Percentiles rank a stretch among this genome's conserved stretches.
These are phyloP conservation scores for Saccharomyces hybrid DNA, from an alignment of 1,139 yeast genomes.

Conservation along the genomic window DNA sequence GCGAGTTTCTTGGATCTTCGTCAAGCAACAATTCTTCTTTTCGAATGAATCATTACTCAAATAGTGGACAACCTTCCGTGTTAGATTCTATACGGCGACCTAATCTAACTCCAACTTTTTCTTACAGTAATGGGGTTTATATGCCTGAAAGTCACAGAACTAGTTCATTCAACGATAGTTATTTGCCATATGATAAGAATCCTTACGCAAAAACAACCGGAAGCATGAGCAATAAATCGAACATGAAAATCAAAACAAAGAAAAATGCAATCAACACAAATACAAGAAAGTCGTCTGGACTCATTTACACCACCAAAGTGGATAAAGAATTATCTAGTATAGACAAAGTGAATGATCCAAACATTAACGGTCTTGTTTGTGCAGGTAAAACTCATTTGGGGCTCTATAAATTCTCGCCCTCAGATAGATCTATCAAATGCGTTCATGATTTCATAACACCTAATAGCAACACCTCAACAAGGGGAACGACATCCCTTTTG, in stretches of 20 bases:
- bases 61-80: slow-evolving; percentile 7
- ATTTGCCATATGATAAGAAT: slow-evolving; percentile 1
- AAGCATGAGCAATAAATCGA: neutral
- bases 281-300: slow-evolving; percentile 17
- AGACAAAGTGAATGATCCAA: slow-evolving; percentile 28
- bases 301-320: slow-evolving; percentile 14
- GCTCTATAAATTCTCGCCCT: slow-evolving; percentile 22
- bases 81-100: slow-evolving; percentile 11
- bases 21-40: slow-evolving; percentile 10
- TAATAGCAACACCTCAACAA: slow-evolving; percentile 6
- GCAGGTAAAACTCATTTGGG: slow-evolving; percentile 32
- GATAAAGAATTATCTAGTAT: slow-evolving; percentile 29
- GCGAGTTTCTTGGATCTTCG: slow-evolving; percentile 9
- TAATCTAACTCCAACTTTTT: slow-evolving; percentile 10
- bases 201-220: neutral
- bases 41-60: slow-evolving; percentile 12
- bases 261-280: neutral
- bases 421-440: slow-evolving; percentile 16
- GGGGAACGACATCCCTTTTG: slow-evolving; percentile 7
- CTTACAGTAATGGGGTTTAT: slow-evolving; percentile 6
- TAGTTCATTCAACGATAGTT: slow-evolving; percentile 8
- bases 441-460: slow-evolving; percentile 20
- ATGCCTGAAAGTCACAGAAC: neutral
- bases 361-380: slow-evolving; percentile 20
- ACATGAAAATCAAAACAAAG: neutral